Percentiles rank a stretch among this genome's conserved stretches.
These are phyloP conservation scores for Exophiala phaeomuriformis DNA, from an alignment of 2,329 filamentous ascomycete genomes.

Conservation along the genomic window DNA sequence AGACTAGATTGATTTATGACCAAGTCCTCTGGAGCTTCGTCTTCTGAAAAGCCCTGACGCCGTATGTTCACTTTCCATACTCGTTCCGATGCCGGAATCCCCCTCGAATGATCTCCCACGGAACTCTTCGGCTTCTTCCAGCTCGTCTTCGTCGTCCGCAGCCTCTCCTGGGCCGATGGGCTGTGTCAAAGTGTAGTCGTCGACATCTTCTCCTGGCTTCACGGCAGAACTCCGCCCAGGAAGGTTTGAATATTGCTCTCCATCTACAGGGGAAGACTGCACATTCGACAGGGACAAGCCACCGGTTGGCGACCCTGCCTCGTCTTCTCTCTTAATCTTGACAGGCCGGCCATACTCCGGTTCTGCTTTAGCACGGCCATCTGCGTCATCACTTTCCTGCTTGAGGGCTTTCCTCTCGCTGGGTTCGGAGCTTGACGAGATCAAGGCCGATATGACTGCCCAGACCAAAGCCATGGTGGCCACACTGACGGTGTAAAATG, in stretches of 20 bases:
- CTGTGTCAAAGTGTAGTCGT: conserved; percentile 5
- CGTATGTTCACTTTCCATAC: conserved; percentile 33
- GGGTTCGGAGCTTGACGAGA: conserved; percentile 21
- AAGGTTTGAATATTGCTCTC: conserved; percentile 27
- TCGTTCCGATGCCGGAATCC: conserved; percentile 51
- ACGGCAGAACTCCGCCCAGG: background rate
- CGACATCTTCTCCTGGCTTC: background rate
- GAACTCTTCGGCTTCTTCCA: conserved; percentile 28
- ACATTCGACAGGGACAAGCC: conserved; percentile 9
- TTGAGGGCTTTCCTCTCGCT: background rate
- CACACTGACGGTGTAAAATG: conserved; percentile 74
- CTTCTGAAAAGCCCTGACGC: conserved; percentile 11
- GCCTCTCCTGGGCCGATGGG: conserved; percentile 17
- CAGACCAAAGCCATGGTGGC: conserved; percentile 60
- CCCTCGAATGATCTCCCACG: conserved; percentile 28
- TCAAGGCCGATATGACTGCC: conserved; percentile 41
- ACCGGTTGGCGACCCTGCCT: conserved; percentile 6
- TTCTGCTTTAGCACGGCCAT: conserved; percentile 26
- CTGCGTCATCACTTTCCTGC: conserved; percentile 9
- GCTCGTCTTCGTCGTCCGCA: conserved; percentile 23
- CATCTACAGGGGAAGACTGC: conserved; percentile 13
- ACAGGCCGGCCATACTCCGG: conserved; percentile 17
- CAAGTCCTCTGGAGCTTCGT: conserved; percentile 15
- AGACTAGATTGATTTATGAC: conserved; percentile 1
- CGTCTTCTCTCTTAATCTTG: conserved; percentile 29